These are phyloP conservation scores for Sindora glabra DNA, from an alignment of 306 rosid genomes.

Conservation along the genomic window DNA sequence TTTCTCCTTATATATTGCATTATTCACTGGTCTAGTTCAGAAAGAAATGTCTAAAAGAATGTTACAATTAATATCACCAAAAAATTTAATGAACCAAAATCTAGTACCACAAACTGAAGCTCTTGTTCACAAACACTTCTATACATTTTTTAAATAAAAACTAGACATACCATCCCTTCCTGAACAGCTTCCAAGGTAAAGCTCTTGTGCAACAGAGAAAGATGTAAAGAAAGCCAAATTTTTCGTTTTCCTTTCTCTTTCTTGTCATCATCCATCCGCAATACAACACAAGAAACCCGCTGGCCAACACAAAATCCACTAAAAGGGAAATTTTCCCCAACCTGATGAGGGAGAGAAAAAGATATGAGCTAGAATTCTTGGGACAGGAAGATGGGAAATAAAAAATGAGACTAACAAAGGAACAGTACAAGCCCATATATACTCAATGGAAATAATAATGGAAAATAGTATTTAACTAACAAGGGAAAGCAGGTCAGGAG, in stretches of 20 bases:
- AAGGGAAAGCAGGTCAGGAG: background rate
- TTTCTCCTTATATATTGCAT: no score
- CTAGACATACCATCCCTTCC: slow-evolving; percentile 80
- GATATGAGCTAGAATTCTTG: slow-evolving; percentile 4
- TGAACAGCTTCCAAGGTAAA: slow-evolving; percentile 61
- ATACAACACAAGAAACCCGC: slow-evolving; percentile 73
- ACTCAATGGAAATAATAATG: no score
- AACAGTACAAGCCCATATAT: no score
- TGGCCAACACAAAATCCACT: slow-evolving; percentile 61
- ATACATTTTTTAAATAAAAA: background rate
- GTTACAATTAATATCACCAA: background rate
- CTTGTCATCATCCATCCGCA: slow-evolving; percentile 66
- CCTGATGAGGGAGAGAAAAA: slow-evolving; percentile 30
- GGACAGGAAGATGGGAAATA: no score
- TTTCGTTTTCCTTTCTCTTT: slow-evolving; percentile 72
- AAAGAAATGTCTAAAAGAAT: background rate
- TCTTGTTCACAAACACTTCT: background rate
- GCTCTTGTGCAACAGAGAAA: slow-evolving; percentile 74
- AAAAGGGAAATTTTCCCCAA: slow-evolving; percentile 50
- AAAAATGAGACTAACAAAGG: no score
- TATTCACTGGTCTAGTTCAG: no score
- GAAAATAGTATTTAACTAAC: background rate
- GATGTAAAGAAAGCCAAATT: slow-evolving; percentile 91
- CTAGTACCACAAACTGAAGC: background rate
- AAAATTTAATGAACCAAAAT: background rate